These are phyloP conservation scores for Colletotrichum somersetense DNA, from an alignment of 2,329 filamentous ascomycete genomes.

Conservation along the genomic window DNA sequence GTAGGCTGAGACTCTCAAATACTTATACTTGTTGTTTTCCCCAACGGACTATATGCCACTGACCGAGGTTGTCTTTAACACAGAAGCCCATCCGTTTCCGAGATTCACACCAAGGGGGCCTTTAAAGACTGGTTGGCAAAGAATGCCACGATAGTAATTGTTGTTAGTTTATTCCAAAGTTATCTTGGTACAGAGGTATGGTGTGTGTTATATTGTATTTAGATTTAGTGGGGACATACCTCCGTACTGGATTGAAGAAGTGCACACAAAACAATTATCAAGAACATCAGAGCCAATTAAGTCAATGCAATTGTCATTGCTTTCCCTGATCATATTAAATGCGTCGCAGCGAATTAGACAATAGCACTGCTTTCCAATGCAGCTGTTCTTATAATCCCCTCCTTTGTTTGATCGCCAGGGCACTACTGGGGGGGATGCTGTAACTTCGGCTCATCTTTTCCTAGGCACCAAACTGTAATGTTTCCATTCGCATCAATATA, in stretches of 20 bases:
- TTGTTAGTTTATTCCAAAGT: not conserved
- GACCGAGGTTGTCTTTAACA: conserved; percentile 91
- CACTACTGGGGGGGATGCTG: no score
- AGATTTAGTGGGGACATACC: no score
- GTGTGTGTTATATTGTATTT: not conserved
- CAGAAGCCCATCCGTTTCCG: conserved; percentile 92
- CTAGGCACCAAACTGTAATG: no score
- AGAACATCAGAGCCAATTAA: not conserved
- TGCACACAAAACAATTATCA: not conserved
- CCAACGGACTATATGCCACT: conserved; percentile 78
- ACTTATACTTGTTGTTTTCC: conserved; percentile 95
- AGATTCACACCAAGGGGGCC: conserved; percentile 83
- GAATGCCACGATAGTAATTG: conserved; percentile 68
- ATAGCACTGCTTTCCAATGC: no score
- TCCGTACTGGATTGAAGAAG: not conserved
- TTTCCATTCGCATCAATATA: no score
- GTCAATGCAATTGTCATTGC: not conserved
- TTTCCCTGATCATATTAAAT: no score
- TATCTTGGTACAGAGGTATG: not conserved
- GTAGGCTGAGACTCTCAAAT: conserved; percentile 92
- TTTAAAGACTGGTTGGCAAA: conserved; percentile 84
- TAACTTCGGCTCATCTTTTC: no score
- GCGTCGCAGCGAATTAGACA: no score
- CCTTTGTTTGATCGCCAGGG: no score
- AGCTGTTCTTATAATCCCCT: no score